Conservation (phyloP, 257 asterid species). For the Anisodus acutangulus region DNA sequence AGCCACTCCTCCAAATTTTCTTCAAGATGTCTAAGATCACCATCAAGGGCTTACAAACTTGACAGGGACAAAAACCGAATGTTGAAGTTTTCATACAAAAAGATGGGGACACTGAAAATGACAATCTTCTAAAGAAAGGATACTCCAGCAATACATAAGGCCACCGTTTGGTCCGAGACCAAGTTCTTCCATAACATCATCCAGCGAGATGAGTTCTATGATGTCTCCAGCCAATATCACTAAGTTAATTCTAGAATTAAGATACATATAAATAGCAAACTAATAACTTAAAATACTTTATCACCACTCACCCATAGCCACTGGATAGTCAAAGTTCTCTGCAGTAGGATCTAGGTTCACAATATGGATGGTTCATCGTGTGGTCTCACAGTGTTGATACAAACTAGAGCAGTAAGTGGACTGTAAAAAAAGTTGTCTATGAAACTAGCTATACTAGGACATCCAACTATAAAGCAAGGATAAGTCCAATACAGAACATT, state of each 20-base stretch:
- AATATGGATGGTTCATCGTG: slow-evolving; percentile 74
- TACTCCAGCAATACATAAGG: slow-evolving; percentile 99
- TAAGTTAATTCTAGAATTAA: slow-evolving; percentile 18
- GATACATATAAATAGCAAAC: slow-evolving; percentile 25
- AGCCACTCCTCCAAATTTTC: slow-evolving; percentile 95
- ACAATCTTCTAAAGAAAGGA: slow-evolving; percentile 47
- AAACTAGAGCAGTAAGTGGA: slow-evolving; percentile 93
- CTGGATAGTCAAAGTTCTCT: slow-evolving; percentile 92
- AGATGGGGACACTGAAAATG: neutral
- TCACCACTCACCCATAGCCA: slow-evolving; percentile 77
- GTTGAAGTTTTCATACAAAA: slow-evolving; percentile 7
- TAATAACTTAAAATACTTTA: slow-evolving; percentile 10
- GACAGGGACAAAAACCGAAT: slow-evolving; percentile 24
- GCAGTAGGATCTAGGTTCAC: slow-evolving; percentile 98
- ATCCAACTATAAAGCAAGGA: slow-evolving; percentile 14
- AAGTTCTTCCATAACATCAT: slow-evolving; percentile 96
- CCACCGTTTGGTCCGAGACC: slow-evolving; percentile 97
- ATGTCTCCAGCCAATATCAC: slow-evolving; percentile 59
- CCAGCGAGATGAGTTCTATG: slow-evolving; percentile 81
- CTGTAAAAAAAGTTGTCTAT: slow-evolving; percentile 46
- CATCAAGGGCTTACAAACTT: slow-evolving; percentile 59
- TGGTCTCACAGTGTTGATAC: slow-evolving; percentile 79
- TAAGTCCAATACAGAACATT: neutral
- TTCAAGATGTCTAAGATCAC: slow-evolving; percentile 74
- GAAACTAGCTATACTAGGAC: slow-evolving; percentile 17